These are phyloP conservation scores for Sanghuangporus sanghuang DNA, from an alignment of 1,284 basidiomycete genomes.

Conservation along the genomic window DNA sequence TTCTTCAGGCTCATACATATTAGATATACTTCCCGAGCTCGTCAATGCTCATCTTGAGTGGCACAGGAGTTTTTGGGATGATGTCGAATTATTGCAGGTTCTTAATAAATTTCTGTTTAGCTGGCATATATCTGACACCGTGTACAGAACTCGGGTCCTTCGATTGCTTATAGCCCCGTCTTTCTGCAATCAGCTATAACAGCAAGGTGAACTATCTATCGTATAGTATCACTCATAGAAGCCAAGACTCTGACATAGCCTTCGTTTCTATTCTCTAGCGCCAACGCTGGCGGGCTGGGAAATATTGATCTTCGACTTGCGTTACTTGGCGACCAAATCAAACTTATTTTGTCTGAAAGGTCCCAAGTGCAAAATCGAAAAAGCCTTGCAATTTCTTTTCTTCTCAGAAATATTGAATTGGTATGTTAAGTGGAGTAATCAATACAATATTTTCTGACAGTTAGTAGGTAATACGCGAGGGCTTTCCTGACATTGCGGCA, in stretches of 20 bases:
- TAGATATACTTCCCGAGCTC: background rate
- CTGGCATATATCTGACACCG: background rate
- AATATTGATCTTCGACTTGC: background rate
- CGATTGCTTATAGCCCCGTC: conserved; percentile 1
- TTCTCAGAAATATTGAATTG: conserved; percentile 1
- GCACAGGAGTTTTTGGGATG: conserved; percentile 8
- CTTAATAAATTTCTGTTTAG: background rate
- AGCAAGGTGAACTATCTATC: background rate
- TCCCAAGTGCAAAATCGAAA: background rate
- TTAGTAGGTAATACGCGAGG: background rate
- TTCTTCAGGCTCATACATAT: background rate
- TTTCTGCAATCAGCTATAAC: background rate
- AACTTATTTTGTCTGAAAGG: background rate
- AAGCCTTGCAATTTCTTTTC: background rate
- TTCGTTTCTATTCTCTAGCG: background rate
- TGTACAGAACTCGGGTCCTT: background rate
- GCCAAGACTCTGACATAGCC: background rate
- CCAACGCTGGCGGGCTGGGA: background rate
- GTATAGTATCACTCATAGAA: background rate
- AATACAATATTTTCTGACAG: background rate
- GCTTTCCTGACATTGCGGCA: background rate
- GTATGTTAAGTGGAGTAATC: background rate
- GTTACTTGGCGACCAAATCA: background rate
- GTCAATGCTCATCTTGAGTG: conserved; percentile 9
- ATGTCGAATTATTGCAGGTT: background rate